Base-by-base conservation (phyloP, 768 basidiomycete genomes). In the Neoboletus subvelutipes region DNA sequence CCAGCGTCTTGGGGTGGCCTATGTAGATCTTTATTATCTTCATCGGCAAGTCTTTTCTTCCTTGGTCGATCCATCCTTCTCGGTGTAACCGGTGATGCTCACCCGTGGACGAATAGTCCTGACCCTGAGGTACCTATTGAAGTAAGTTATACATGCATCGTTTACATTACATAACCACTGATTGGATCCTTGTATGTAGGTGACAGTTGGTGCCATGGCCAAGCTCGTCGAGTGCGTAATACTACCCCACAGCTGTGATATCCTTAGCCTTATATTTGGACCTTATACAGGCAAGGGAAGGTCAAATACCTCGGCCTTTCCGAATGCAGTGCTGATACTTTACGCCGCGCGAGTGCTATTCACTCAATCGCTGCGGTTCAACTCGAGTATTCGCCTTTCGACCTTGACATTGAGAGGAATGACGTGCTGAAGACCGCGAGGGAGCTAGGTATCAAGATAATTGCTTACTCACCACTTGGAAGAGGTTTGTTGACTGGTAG, bases 401-500 rank as follows among this genome's bases (percentile, higher is more conserved):
- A 73, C 4, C 70, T 82, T 8, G 77, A 78, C 39, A 76, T 81
- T 47, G 80, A 82, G 61, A 73, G 76, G 56, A 74, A 79, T 34
- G 70, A 60, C 2, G 60, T 83, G 1, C 65, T 81, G 37, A 67
- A 75, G 28, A 76, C 80, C 1, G 76, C 75, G 12, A 68, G 80
- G 22, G 82, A 83, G 59, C 69, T 83, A 6, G 80, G 80, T 12
- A 73, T 82, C 37, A 71, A 76, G 43, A 73, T 81, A 22, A 68
- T 85, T 10, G 79, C 80, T 1, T 84, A 83, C 55, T 76, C 77
- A 2, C 83, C 83, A 2, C 72, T 84, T 28, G 82, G 82, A 18
- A 71, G 80, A 33, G 82, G 82, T 2, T 54, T 83, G n/a, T 60
- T 83, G 49, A 82, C 78, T 0, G 81, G 83, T 2, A 64, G 69